These are phyloP conservation scores for Paraphoma chrysanthemicola DNA, from an alignment of 2,329 filamentous ascomycete genomes.

Conservation along the genomic window DNA sequence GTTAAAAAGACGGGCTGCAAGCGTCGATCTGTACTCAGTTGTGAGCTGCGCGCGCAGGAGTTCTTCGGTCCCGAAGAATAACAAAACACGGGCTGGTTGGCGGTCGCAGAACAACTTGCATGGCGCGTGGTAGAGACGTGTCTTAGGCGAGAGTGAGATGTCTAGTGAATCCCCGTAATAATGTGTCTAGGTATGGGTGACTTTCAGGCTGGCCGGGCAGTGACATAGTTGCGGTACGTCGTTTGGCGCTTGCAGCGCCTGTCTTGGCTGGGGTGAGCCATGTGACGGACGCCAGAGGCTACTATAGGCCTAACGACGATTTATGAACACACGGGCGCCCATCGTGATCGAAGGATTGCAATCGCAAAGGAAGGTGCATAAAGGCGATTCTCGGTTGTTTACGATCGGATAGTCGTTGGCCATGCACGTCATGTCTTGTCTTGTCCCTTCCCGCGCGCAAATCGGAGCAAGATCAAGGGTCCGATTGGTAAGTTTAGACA, in stretches of 20 bases:
- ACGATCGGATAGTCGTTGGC: slow-evolving; percentile 1
- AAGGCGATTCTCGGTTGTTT: slow-evolving; percentile 11
- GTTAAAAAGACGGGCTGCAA: slow-evolving; percentile 7
- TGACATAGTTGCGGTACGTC: slow-evolving; percentile 25
- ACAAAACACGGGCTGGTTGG: slow-evolving; percentile 24
- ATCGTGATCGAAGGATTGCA: slow-evolving; percentile 16
- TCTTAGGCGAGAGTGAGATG: slow-evolving; percentile 13
- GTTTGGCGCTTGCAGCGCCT: slow-evolving; percentile 37
- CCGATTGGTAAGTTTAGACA: slow-evolving; percentile 13
- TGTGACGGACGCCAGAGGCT: slow-evolving; percentile 32
- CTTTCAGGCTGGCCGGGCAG: slow-evolving; percentile 17
- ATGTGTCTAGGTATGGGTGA: slow-evolving; percentile 5
- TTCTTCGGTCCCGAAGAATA: slow-evolving; percentile 15
- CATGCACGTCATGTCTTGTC: slow-evolving; percentile 19
- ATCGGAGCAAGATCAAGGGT: slow-evolving; percentile 2
- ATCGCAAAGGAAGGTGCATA: slow-evolving; percentile 1
- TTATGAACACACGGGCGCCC: slow-evolving; percentile 10
- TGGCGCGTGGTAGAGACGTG: slow-evolving; percentile 31
- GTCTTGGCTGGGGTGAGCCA: slow-evolving; percentile 36
- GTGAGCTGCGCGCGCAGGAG: slow-evolving; percentile 7
- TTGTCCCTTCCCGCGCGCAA: slow-evolving; percentile 4
- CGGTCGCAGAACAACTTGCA: slow-evolving; percentile 34
- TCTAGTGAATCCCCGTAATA: slow-evolving; percentile 17
- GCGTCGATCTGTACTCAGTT: slow-evolving; percentile 12
- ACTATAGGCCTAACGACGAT: slow-evolving; percentile 16